Evolutionary conservation across 225 moss, liverwort and hornwort genomes (phyloP).

Genomic region (Asterella californica): DNA sequence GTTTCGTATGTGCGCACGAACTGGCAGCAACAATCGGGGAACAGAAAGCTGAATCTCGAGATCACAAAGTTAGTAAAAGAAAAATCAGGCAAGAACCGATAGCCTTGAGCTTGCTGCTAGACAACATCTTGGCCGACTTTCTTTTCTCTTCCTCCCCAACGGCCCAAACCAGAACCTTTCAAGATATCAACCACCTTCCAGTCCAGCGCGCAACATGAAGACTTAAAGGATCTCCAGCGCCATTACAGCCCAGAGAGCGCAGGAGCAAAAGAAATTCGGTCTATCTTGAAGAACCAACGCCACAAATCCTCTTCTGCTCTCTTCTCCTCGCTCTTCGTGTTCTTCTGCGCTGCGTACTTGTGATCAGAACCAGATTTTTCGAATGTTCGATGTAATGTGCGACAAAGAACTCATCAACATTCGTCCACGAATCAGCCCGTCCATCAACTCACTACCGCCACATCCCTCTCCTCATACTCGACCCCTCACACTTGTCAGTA

Average conservation of each 20-base stretch:
- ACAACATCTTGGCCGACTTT: slow-evolving; percentile 52
- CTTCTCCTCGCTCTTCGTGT: not conserved
- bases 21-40: not conserved
- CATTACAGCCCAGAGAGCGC: not conserved
- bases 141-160: not conserved
- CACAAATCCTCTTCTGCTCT: not conserved
- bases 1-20: not conserved
- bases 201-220: not conserved
- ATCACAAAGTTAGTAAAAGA: not conserved
- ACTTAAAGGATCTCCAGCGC: slow-evolving; percentile 9
- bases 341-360: too few relatives aligned
- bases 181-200: not conserved
- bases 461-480: too few relatives aligned
- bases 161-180: not conserved
- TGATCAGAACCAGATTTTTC: not conserved
- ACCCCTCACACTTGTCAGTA: too few relatives aligned
- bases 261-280: not conserved
- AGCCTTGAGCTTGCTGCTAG: slow-evolving; percentile 72
- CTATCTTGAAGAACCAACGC: not conserved
- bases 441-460: not conserved
- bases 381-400: not conserved
- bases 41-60: not conserved
- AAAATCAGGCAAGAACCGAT: slow-evolving; percentile 33
- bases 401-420: not conserved
- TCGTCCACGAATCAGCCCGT: not conserved